Evolutionary conservation across 257 asterid species (phyloP), one percentile per base, ranked within the genome.

Genomic region (Verbascum thapsus): DNA sequence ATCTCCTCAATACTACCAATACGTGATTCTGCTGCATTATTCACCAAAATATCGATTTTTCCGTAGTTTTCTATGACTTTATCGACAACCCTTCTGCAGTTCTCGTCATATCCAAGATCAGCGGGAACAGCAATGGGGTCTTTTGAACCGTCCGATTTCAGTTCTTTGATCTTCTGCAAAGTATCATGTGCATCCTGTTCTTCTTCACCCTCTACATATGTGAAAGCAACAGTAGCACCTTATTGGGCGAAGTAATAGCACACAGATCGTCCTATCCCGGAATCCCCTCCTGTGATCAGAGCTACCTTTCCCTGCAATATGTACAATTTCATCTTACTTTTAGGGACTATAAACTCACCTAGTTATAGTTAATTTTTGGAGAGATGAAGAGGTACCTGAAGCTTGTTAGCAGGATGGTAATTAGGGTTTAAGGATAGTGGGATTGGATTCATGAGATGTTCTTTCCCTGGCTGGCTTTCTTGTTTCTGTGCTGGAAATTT

Each of bases 221-320:
- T 80, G 59, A 80, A 73, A 7, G 90, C 86, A 58, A 80, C 84
- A 0, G 80, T 80, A 19, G 83, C 82, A 22, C 84, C 86, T 47
- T 83, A 84, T 8, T 55, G 11, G 0, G 72, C 85, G 11, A 75
- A 80, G 74, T 67, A 53, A 15, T 70, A 72, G 63, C 84, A 70
- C 7, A 80, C 83, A 0, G 90, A 86, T 47, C 83, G 63, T 10
- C 90, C 86, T 0, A 80, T 83, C 38, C 86, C 90, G 0, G 86
- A 83, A 55, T 80, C 85, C 0, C 85, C 87, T 3, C 87, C 89
- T 0, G 87, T 73, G 44, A 76, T 68, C n/a, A 80, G 54, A 2
- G 85, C 87, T 8, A 83, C 43, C 66, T 78, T 83, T 0, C 83
- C 87, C 81, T 80, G 73, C 64, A 64, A 3, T 39, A 9, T 2